These are phyloP conservation scores for Aspergillus awamori DNA, from an alignment of 2,329 filamentous ascomycete species.

Conservation along the genomic window DNA sequence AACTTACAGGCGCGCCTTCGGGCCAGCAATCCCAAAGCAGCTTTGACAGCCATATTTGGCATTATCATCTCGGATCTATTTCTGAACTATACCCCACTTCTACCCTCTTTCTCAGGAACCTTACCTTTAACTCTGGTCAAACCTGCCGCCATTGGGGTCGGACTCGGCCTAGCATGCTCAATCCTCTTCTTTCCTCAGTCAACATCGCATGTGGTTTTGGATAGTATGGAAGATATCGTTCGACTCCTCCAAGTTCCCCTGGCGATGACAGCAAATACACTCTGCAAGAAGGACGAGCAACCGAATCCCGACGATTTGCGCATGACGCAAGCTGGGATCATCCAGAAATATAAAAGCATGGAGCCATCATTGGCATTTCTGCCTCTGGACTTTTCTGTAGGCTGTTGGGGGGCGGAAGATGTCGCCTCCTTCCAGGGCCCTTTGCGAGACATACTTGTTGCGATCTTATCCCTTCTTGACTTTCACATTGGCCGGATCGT, in stretches of 20 bases:
- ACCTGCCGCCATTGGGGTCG: conserved; percentile 52
- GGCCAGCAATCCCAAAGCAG: conserved; percentile 50
- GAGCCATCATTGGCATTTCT: conserved; percentile 49
- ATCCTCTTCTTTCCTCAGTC: conserved; percentile 55
- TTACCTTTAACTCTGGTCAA: conserved; percentile 48
- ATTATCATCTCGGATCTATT: conserved; percentile 53
- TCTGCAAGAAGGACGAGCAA: conserved; percentile 22
- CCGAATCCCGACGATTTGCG: conserved; percentile 28
- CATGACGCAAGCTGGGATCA: conserved; percentile 36
- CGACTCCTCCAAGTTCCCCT: conserved; percentile 34
- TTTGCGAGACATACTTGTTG: conserved; percentile 40
- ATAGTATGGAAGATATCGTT: conserved; percentile 35
- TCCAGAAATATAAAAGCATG: conserved; percentile 43
- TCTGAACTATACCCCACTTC: conserved; percentile 47
- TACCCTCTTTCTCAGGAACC: conserved; percentile 46
- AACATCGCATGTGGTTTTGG: conserved; percentile 50
- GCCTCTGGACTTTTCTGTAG: conserved; percentile 51
- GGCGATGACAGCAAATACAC: conserved; percentile 29
- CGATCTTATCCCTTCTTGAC: conserved; percentile 44
- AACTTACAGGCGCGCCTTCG: conserved; percentile 45
- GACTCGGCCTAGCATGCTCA: conserved; percentile 48
- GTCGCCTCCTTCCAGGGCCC: conserved; percentile 43
- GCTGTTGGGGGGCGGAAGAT: conserved; percentile 51
- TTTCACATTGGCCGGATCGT: conserved; percentile 43
- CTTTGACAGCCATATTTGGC: conserved; percentile 50